Evolutionary conservation across 208 protist genomes (phyloP).

Genomic region (Trypanosoma melophagium): DNA sequence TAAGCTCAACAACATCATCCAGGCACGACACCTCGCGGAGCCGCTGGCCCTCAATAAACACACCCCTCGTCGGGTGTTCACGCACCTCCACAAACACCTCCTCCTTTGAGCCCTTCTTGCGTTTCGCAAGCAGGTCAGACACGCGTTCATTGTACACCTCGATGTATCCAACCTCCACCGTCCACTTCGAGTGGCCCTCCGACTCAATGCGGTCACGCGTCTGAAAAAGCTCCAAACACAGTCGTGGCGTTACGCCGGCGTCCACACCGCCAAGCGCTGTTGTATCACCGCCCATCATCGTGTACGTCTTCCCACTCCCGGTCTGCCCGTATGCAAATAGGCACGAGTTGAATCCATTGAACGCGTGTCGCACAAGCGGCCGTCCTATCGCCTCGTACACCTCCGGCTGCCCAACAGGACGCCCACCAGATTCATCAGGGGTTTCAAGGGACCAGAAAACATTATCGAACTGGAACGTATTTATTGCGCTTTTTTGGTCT

Average conservation of each 20-base stretch:
- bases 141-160: constrained; percentile 91
- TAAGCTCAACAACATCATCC: constrained; percentile 31
- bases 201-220: constrained; percentile 17
- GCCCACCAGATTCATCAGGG: constrained; percentile 30
- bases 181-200: constrained; percentile 34
- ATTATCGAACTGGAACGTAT: constrained; percentile 66
- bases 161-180: constrained; percentile 72
- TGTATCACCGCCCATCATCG: constrained; percentile 40
- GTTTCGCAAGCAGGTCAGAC: constrained; percentile 57
- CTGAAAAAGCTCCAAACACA: constrained; percentile 29
- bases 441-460: constrained; percentile 58
- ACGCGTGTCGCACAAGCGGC: constrained; percentile 46
- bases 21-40: constrained; percentile 14
- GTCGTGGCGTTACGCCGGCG: constrained; percentile 33
- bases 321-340: constrained; percentile 71
- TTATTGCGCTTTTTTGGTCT: constrained; percentile 3
- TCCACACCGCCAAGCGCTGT: constrained; percentile 31
- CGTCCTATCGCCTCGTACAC: constrained; percentile 51
- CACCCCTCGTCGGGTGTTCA: constrained; percentile 34
- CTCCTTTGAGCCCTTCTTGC: constrained; percentile 29
- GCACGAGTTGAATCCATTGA: constrained; percentile 65
- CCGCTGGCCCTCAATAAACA: constrained; percentile 43
- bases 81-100: constrained; percentile 31
- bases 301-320: constrained; percentile 59
- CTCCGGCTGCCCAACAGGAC: constrained; percentile 41